phyloP scores from a whole-genome alignment of 148 eudicot genomes.

The Selenicereus undatus region DNA sequence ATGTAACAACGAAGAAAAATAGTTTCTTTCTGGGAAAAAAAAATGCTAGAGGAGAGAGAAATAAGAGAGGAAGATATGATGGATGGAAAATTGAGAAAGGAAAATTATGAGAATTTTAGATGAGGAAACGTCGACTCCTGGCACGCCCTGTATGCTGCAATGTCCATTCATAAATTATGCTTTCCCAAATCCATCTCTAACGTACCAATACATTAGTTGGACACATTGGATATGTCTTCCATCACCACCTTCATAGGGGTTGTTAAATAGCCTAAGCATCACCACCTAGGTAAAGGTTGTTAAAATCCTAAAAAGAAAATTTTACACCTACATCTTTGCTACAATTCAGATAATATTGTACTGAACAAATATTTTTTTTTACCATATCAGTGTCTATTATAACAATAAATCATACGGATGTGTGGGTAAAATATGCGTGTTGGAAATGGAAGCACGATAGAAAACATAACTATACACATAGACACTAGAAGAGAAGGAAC shows the following conservation, averaged over 20 bases:
- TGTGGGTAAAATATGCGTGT: too few relatives aligned
- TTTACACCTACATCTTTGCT: too few relatives aligned
- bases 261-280: not conserved
- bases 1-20: not conserved
- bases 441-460: too few relatives aligned
- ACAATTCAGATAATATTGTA: too few relatives aligned
- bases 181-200: not conserved
- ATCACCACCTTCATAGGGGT: not conserved
- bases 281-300: not conserved
- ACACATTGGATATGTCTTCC: not conserved
- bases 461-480: too few relatives aligned
- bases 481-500: too few relatives aligned
- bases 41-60: not conserved
- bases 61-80: not conserved
- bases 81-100: not conserved
- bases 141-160: not conserved
- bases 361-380: too few relatives aligned
- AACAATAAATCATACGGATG: too few relatives aligned
- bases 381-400: too few relatives aligned
- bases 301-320: too few relatives aligned
- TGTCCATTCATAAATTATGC: not conserved
- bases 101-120: slow-evolving; percentile 2
- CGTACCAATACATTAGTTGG: not conserved
- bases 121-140: not conserved
- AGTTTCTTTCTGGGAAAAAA: not conserved